These are phyloP conservation scores for Venturia oleaginea DNA, from an alignment of 2,329 filamentous ascomycete species.

Conservation along the genomic window DNA sequence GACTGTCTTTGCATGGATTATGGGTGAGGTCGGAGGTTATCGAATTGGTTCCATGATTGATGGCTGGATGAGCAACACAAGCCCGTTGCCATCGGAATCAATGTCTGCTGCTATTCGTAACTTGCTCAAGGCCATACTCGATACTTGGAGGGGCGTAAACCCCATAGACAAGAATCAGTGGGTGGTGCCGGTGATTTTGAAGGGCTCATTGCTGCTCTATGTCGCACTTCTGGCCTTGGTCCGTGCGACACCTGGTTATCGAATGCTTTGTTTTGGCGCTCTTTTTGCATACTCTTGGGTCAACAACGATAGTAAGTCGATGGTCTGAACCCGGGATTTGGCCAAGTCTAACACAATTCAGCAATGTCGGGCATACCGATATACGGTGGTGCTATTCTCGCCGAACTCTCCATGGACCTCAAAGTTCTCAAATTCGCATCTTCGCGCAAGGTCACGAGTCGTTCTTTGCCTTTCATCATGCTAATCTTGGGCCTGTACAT, in stretches of 20 bases:
- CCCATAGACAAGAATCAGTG: constrained; percentile 48
- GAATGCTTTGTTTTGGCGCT: constrained; percentile 37
- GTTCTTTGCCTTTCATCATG: constrained; percentile 28
- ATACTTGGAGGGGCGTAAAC: constrained; percentile 44
- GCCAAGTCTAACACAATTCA: neutral
- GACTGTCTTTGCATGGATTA: constrained; percentile 40
- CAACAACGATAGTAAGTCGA: constrained; percentile 9
- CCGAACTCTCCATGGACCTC: constrained; percentile 6
- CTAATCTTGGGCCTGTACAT: constrained; percentile 38
- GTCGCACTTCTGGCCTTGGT: constrained; percentile 39
- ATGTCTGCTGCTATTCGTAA: constrained; percentile 37
- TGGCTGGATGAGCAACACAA: constrained; percentile 43
- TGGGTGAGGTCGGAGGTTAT: constrained; percentile 42
- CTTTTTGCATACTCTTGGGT: constrained; percentile 38
- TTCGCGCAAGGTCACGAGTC: constrained; percentile 32
- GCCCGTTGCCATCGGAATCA: constrained; percentile 34
- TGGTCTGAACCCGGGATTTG: neutral
- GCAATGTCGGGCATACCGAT: constrained; percentile 7
- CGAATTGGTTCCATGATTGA: constrained; percentile 39
- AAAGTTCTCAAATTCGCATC: constrained; percentile 29
- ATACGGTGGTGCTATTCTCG: constrained; percentile 7
- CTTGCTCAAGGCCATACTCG: constrained; percentile 37
- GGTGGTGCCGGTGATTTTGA: constrained; percentile 42
- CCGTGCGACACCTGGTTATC: constrained; percentile 40
- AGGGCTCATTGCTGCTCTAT: constrained; percentile 44